Conservation (phyloP, 495 filamentous ascomycete genomes). For the Bacidia rubella region DNA sequence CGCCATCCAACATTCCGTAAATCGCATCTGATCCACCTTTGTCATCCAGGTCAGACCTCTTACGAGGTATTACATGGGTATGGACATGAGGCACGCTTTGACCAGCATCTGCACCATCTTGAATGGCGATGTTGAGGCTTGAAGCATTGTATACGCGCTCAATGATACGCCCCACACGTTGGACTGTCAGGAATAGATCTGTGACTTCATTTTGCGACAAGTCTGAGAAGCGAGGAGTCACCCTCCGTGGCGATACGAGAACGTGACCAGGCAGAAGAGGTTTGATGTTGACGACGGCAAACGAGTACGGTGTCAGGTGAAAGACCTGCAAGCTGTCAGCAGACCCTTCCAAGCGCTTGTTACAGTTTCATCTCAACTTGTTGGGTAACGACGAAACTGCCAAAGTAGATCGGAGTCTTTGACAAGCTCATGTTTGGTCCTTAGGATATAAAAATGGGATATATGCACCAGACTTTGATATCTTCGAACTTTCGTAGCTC, state of each 20-base stretch:
- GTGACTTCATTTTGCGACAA: slow-evolving; percentile 58
- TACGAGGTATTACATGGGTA: slow-evolving; percentile 80
- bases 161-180: slow-evolving; percentile 65
- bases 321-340: slow-evolving; percentile 50
- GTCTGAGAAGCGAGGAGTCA: slow-evolving; percentile 60
- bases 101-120: slow-evolving; percentile 78
- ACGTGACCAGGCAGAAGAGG: slow-evolving; percentile 90
- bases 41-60: slow-evolving; percentile 38
- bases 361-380: slow-evolving; percentile 30
- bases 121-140: slow-evolving; percentile 81
- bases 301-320: slow-evolving; percentile 61
- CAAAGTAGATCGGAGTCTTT: slow-evolving; percentile 41
- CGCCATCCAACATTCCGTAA: slow-evolving; percentile 70
- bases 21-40: slow-evolving; percentile 47
- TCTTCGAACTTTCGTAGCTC: no score
- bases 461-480: no score
- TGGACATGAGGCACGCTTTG: slow-evolving; percentile 89
- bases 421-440: slow-evolving; percentile 10
- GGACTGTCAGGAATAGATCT: slow-evolving; percentile 76
- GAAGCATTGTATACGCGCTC: slow-evolving; percentile 52
- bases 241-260: slow-evolving; percentile 47
- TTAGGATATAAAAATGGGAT: no score
- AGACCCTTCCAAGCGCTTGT: slow-evolving; percentile 12
- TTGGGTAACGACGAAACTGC: slow-evolving; percentile 48
- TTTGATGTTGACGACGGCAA: slow-evolving; percentile 86